Evolutionary conservation across 352 stramenopile species (phyloP).

Genomic region (Globisporangium ultimum): DNA sequence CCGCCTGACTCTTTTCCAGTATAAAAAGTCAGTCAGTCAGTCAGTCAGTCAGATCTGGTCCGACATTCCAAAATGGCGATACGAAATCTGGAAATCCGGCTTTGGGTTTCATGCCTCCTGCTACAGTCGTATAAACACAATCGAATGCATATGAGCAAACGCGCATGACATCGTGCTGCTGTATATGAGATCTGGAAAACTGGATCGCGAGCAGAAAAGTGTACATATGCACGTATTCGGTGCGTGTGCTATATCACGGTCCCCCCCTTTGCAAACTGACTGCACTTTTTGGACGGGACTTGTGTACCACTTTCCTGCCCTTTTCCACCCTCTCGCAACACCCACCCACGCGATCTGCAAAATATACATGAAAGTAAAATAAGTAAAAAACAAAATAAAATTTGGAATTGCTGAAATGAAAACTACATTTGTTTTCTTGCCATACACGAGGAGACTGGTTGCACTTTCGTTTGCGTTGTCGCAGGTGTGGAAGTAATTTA

Average conservation of each 20-base stretch:
- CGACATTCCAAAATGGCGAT: no score
- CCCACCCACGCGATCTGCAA: background rate
- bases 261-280: background rate
- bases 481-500: background rate
- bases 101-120: no score
- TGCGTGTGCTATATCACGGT: background rate
- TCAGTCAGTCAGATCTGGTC: no score
- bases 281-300: background rate
- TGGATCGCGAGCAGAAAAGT: background rate
- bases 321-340: slow-evolving; percentile 1
- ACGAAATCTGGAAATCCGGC: no score
- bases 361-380: background rate
- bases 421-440: background rate
- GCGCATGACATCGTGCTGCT: no score
- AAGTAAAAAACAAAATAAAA: background rate
- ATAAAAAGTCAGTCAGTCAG: no score
- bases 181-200: no score
- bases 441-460: background rate
- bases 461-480: slow-evolving; percentile 1
- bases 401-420: background rate
- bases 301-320: background rate
- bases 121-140: no score
- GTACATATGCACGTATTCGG: background rate
- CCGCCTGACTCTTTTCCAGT: background rate
- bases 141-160: no score